Evolutionary conservation across 345 rosid genomes (phyloP).

Genomic region (Boechera divaricarpa): DNA sequence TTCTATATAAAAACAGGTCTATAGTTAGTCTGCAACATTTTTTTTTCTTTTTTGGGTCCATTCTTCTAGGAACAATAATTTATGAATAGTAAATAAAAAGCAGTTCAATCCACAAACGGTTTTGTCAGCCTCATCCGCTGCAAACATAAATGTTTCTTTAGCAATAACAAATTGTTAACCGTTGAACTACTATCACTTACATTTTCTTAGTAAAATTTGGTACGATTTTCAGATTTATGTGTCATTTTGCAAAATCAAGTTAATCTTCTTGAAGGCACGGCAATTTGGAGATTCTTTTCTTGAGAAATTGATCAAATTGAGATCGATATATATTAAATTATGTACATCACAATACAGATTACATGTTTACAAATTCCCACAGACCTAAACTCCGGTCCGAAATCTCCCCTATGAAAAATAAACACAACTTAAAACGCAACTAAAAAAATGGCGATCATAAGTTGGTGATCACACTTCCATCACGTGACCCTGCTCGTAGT

Average conservation of each 20-base stretch:
- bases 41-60: too few species aligned
- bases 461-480: conserved; percentile 40
- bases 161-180: too few species aligned
- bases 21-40: too few species aligned
- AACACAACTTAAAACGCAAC: conserved; percentile 30
- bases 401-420: conserved; percentile 20
- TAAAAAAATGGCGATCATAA: conserved; percentile 29
- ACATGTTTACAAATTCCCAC: conserved; percentile 40
- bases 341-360: conserved; percentile 41
- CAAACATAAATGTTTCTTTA: too few species aligned
- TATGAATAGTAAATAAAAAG: too few species aligned
- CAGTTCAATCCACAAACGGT: too few species aligned
- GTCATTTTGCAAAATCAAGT: not conserved
- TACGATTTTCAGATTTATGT: not conserved
- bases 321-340: conserved; percentile 14
- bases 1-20: too few species aligned
- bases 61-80: too few species aligned
- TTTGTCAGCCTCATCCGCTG: too few species aligned
- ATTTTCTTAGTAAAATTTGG: not conserved
- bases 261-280: not conserved
- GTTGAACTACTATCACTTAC: too few species aligned
- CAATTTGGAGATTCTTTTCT: not conserved
- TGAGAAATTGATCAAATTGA: conserved; percentile 16
- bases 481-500: conserved; percentile 30
- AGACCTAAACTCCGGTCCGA: conserved; percentile 30